Percentiles rank a stretch among this genome's conserved stretches.
phyloP scores from a whole-genome alignment of 768 basidiomycete species.

The Gyrodon lividus region DNA sequence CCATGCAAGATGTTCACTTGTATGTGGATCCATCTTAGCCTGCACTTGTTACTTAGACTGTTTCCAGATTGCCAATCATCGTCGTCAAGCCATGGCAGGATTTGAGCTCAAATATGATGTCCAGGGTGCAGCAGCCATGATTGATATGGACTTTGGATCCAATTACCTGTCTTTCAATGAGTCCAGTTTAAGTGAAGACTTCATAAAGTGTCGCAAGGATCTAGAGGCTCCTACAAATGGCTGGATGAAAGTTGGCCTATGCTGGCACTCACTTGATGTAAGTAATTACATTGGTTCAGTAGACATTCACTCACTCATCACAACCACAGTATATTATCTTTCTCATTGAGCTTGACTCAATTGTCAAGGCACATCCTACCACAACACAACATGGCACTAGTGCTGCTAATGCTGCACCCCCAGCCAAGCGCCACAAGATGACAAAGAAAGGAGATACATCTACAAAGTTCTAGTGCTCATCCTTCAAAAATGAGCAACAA shows the following conservation, averaged over 20 bases:
- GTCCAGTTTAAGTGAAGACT: background rate
- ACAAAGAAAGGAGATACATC: too few relatives aligned
- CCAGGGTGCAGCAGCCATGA: background rate
- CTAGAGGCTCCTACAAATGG: background rate
- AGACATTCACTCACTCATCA: background rate
- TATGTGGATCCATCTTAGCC: background rate
- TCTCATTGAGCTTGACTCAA: background rate
- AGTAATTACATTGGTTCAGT: background rate
- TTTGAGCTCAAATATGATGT: background rate
- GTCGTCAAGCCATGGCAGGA: background rate
- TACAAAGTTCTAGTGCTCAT: too few relatives aligned
- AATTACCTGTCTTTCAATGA: background rate
- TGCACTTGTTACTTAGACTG: background rate
- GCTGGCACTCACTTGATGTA: background rate
- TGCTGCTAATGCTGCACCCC: background rate
- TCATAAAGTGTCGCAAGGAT: background rate
- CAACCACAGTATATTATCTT: background rate
- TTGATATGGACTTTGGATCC: background rate
- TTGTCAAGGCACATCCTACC: background rate
- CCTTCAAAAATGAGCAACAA: too few relatives aligned
- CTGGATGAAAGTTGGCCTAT: background rate
- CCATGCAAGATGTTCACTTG: background rate
- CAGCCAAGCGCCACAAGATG: background rate
- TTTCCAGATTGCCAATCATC: background rate
- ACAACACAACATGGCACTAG: background rate